A percentile compares a stretch with the other conserved stretches of the same genome.
Conservation (phyloP, 495 filamentous ascomycete genomes). For the Penicillium longicatenatum region DNA sequence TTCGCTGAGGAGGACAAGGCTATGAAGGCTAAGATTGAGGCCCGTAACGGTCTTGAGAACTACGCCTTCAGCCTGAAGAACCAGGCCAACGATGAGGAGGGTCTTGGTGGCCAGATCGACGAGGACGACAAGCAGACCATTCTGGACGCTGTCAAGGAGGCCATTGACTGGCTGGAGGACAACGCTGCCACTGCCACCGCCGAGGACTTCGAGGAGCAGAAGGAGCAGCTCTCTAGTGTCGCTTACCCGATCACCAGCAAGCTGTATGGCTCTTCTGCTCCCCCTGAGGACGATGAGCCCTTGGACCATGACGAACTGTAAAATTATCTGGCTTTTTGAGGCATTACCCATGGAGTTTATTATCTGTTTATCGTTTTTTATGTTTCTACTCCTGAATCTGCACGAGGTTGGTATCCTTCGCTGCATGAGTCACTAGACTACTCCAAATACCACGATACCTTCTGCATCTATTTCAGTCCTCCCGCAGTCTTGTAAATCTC, state of each 20-base stretch:
- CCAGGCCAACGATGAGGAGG: constrained; percentile 97
- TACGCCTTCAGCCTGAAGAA: constrained; percentile 98
- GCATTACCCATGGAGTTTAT: constrained; percentile 49
- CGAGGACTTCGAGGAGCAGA: constrained; percentile 99
- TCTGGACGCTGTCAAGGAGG: constrained; percentile 95
- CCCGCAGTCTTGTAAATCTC: neutral
- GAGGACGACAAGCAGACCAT: constrained; percentile 99
- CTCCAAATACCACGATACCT: constrained; percentile 41
- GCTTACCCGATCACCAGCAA: constrained; percentile 99
- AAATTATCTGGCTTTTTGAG: constrained; percentile 40
- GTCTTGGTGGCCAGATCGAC: constrained; percentile 95
- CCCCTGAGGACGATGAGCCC: constrained; percentile 69
- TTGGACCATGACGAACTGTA: constrained; percentile 89
- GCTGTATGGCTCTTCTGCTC: constrained; percentile 69
- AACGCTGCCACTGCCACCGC: constrained; percentile 81
- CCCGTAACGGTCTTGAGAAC: constrained; percentile 94
- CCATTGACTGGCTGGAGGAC: constrained; percentile 93
- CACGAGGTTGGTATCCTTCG: constrained; percentile 17
- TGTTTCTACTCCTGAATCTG: constrained; percentile 22
- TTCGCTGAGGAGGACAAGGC: constrained; percentile 99
- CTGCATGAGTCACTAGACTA: constrained; percentile 22
- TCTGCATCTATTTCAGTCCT: constrained; percentile 7
- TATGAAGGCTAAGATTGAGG: constrained; percentile 88
- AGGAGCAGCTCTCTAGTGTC: constrained; percentile 95
- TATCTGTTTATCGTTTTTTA: constrained; percentile 26